Base-by-base conservation (phyloP, 345 rosid genomes). In the Citrus sp. region DNA sequence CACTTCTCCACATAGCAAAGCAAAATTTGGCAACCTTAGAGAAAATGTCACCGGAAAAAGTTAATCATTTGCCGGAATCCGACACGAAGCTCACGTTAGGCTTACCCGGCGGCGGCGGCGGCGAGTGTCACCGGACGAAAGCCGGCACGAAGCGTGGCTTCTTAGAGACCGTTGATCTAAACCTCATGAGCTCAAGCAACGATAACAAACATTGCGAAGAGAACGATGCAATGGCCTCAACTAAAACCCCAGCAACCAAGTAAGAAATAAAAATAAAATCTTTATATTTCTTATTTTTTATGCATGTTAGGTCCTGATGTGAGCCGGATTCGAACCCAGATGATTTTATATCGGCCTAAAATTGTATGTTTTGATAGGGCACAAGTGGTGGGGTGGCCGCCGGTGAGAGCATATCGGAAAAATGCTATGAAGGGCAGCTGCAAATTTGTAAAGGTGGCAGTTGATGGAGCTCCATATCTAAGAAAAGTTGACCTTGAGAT, bases 371-470 rank as follows among this genome's bases (percentile, higher is more conserved):
- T 46, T 46, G 51, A 46, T 51, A 91, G 93, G 82, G 70, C 64
- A 66, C 87, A 88, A 78, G 85, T 88, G 71, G 91, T 89, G 61
- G 97, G 97, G 65, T 92, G 97, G 97, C 97, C 97, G 56, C 97
- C 97, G 81, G 89, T 92, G 83, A 80, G 82, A 72, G 76, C 73
- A 2, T 77, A 16, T 16, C 30, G 87, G 77, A 86, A 77, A 66
- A 85, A 76, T 40, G 82, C 65, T 12, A 77, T 75, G 70, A 81
- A 66, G 81, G 87, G 75, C 67, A 84, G 80, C 74, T 70, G 87
- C 67, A 90, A 89, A 35, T 90, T 81, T 73, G 95, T 92, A 58
- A 92, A 92, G 84, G 93, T 92, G 79, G 90, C 90, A 1, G 89
- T 89, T 51, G 95, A 92, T 28, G 95, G 97, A 72, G 93, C 92